Conservation (phyloP, 345 rosid genomes). For the Litchi chinensis region DNA sequence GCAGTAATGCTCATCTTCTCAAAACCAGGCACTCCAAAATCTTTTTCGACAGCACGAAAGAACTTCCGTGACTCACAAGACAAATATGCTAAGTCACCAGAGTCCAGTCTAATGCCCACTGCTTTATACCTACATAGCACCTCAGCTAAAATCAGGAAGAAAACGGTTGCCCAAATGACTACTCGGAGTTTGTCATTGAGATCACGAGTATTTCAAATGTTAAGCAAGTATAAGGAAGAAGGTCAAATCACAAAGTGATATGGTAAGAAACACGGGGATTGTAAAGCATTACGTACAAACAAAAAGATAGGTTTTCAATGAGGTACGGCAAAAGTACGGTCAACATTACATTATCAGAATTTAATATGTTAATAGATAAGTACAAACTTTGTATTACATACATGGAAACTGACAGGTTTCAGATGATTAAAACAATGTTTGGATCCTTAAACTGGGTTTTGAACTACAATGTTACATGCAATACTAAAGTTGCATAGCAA, state of each 20-base stretch:
- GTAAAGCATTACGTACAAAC: neutral
- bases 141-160: slow-evolving; percentile 25
- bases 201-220: neutral
- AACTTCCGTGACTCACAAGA: slow-evolving; percentile 77
- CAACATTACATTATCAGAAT: slow-evolving; percentile 2
- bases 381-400: neutral
- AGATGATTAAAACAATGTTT: slow-evolving; percentile 1
- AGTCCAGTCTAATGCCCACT: slow-evolving; percentile 87
- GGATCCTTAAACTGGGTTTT: neutral
- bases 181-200: neutral
- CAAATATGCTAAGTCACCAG: slow-evolving; percentile 93
- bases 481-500: neutral
- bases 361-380: neutral
- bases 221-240: slow-evolving; percentile 6
- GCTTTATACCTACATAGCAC: slow-evolving; percentile 72
- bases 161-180: slow-evolving; percentile 11
- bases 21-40: slow-evolving; percentile 63
- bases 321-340: neutral
- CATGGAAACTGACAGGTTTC: neutral
- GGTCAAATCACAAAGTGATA: slow-evolving; percentile 4
- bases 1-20: slow-evolving; percentile 82
- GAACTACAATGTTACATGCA: neutral
- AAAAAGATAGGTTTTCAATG: neutral
- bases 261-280: neutral
- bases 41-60: slow-evolving; percentile 68